Evolutionary conservation across 179 eudicot genomes (phyloP).

Genomic region (Beta corolliflora): DNA sequence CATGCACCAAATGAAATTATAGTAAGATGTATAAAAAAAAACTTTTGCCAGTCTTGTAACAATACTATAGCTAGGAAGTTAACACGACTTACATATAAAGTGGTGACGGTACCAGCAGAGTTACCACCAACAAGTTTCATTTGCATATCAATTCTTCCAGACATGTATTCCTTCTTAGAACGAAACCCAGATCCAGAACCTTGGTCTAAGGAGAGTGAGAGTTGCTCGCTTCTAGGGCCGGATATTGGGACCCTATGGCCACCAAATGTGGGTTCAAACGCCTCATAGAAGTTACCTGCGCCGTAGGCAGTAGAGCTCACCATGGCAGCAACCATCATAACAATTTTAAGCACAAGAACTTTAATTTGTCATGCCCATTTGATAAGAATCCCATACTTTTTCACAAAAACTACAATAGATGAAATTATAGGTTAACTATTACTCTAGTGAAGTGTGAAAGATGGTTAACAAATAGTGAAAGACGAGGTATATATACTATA

Average conservation of each 20-base stretch:
- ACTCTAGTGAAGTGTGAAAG: background rate
- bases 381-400: background rate
- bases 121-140: slow-evolving; percentile 37
- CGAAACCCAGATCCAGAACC: slow-evolving; percentile 34
- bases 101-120: slow-evolving; percentile 39
- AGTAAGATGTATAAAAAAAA: too few species aligned
- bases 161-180: slow-evolving; percentile 36
- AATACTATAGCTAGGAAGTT: too few species aligned
- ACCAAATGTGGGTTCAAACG: slow-evolving; percentile 37
- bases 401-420: background rate
- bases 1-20: too few species aligned
- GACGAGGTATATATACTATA: slow-evolving; percentile 6
- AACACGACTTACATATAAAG: slow-evolving; percentile 25
- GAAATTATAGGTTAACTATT: background rate
- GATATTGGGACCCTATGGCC: slow-evolving; percentile 17
- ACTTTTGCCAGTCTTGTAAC: too few species aligned
- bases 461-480: background rate
- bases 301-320: slow-evolving; percentile 9
- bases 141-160: slow-evolving; percentile 38
- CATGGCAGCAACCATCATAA: slow-evolving; percentile 20
- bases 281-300: slow-evolving; percentile 25
- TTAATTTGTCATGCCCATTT: background rate
- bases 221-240: background rate
- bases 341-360: slow-evolving; percentile 7
- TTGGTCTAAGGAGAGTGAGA: slow-evolving; percentile 28